Evolutionary conservation across 2,329 filamentous ascomycete species (phyloP), one percentile per base, ranked within the genome.

Genomic region (Microsporum audouinii): DNA sequence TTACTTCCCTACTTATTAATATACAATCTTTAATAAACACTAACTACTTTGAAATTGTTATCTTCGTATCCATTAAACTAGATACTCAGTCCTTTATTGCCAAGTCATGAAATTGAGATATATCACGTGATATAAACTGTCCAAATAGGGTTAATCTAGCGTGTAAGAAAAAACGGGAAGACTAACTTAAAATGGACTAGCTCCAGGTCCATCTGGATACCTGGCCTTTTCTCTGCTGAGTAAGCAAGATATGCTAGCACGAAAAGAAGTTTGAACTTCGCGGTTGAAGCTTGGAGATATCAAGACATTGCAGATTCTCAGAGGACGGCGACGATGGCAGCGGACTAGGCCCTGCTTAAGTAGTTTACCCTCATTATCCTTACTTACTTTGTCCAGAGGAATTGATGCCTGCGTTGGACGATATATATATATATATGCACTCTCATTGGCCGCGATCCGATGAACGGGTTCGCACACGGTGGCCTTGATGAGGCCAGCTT

Each of bases 381-480:
- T 8, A 29, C 14, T 2, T 5, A 31, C 14, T 4, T 27, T 57
- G 17, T n/a, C 31, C 27, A 43, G 39, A 31, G 56, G 6, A 23
- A 29, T 36, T 45, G 12, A 58, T 43, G 39, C 38, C 12, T 17
- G 36, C 5, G 56, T 14, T 17, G 27, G 29, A 31, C 38, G 23
- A 58, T 8, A 14, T 58, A 33, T 36, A 55, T 39, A 39, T 38
- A 43, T 58, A 31, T 45, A 43, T 58, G 39, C 29, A 5, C 36
- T 29, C 36, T 43, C 23, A n/a, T 43, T 41, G 29, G 41, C 57
- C 45, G 39, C 41, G 62, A 68, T 70, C 67, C 67, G 62, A 94
- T 95, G 89, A 89, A 94, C 81, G 88, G 87, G 70, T 91, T 87
- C 77, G 79, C 85, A 68, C 81, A 87, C 65, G 81, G 83, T 67